Evolutionary conservation across 768 basidiomycete genomes (phyloP).

Genomic region (Fistulinella prunicolor): DNA sequence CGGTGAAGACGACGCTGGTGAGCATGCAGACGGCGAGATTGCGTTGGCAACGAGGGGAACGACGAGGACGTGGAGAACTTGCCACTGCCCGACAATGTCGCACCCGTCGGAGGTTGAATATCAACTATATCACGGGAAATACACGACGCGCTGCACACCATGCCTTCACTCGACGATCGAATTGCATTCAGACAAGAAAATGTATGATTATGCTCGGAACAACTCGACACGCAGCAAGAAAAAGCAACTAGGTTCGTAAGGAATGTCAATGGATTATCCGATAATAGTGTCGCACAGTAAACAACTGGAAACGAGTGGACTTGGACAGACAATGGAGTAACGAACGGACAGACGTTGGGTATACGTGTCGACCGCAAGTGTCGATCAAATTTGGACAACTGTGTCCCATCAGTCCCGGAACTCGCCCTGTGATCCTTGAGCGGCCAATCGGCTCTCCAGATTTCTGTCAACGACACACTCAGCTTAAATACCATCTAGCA

Average conservation of each 20-base stretch:
- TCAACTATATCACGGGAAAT: conserved; percentile 5
- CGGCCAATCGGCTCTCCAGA: conserved; percentile 86
- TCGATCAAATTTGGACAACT: conserved; percentile 21
- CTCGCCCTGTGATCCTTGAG: conserved; percentile 79
- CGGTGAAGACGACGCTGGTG: conserved; percentile 4
- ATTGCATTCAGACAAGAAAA: conserved; percentile 9
- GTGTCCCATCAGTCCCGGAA: conserved; percentile 59
- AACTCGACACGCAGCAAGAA: conserved; percentile 27
- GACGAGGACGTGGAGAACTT: conserved; percentile 7
- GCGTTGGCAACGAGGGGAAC: conserved; percentile 4
- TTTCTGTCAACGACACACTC: conserved; percentile 48
- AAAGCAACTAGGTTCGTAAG: conserved; percentile 29
- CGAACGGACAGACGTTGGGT: conserved; percentile 33
- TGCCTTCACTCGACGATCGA: conserved; percentile 8
- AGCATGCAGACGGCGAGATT: conserved; percentile 11
- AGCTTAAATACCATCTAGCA: neutral
- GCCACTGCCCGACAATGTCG: conserved; percentile 4
- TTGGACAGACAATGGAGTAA: conserved; percentile 36
- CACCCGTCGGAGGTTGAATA: conserved; percentile 30
- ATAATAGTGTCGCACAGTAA: conserved; percentile 34
- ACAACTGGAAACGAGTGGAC: conserved; percentile 32
- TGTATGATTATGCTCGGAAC: conserved; percentile 24
- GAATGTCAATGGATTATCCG: conserved; percentile 39
- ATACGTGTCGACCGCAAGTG: conserved; percentile 30
- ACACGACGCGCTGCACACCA: neutral